A percentile compares a stretch with the other conserved stretches of the same genome.
phyloP scores from a whole-genome alignment of 148 eudicot genomes.

The Camellia granthamiana region DNA sequence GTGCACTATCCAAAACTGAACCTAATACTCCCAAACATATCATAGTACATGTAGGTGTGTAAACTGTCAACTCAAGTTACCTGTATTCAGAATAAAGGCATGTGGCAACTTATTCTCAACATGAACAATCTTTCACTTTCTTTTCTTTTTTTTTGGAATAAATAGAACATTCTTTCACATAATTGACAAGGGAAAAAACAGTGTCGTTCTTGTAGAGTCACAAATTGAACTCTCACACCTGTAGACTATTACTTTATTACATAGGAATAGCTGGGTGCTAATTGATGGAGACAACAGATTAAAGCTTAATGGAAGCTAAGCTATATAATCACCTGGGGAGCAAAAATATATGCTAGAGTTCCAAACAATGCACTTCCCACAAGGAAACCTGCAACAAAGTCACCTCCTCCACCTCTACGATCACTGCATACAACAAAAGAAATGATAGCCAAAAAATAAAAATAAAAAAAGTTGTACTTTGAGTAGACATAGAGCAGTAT shows the following conservation, averaged over 20 bases:
- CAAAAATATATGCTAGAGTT: constrained; percentile 72
- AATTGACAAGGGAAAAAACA: neutral
- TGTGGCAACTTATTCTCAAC: too few species aligned
- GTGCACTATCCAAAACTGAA: too few species aligned
- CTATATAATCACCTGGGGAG: constrained; percentile 67
- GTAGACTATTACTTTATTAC: neutral
- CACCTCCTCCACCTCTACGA: constrained; percentile 56
- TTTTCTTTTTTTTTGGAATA: too few species aligned
- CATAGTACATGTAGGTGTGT: too few species aligned
- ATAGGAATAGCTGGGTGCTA: neutral
- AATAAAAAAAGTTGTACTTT: neutral
- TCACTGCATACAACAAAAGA: constrained; percentile 37
- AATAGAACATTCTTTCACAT: neutral
- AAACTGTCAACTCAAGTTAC: too few species aligned
- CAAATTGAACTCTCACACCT: neutral
- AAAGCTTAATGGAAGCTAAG: neutral
- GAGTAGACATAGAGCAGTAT: neutral
- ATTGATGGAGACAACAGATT: neutral
- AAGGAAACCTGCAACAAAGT: constrained; percentile 77
- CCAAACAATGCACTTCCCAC: constrained; percentile 85
- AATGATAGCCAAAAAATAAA: neutral
- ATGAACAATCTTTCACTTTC: too few species aligned
- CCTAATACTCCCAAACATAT: too few species aligned
- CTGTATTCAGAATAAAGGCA: too few species aligned
- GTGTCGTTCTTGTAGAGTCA: neutral